Conservation (phyloP, 257 asterid genomes). For the Solanum tarapatanum region DNA sequence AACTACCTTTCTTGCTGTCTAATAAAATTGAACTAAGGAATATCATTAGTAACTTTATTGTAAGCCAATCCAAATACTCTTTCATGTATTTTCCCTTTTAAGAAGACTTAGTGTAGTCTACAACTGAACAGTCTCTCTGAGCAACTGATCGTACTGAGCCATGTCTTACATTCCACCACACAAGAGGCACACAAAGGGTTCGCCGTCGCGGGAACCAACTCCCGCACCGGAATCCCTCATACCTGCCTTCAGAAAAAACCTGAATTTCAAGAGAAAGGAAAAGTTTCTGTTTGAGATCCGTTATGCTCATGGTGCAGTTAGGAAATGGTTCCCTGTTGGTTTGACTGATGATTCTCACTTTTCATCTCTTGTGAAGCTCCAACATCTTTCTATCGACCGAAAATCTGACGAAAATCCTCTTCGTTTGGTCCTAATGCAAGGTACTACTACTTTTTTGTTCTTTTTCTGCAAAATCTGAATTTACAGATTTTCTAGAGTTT, state of each 20-base stretch:
- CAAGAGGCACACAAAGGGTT: slow-evolving; percentile 19
- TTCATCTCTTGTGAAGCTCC: slow-evolving; percentile 13
- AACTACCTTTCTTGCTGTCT: not conserved
- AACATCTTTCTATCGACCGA: slow-evolving; percentile 13
- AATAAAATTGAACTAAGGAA: no score
- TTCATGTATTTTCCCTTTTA: not conserved
- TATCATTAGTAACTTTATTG: not conserved
- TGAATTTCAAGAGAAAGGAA: not conserved
- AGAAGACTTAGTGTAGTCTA: not conserved
- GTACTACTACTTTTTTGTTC: not conserved
- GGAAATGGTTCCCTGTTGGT: slow-evolving; percentile 43
- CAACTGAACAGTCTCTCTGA: not conserved
- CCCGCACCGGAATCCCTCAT: slow-evolving; percentile 1
- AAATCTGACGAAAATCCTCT: slow-evolving; percentile 15
- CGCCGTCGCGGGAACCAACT: slow-evolving; percentile 16
- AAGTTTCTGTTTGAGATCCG: not conserved
- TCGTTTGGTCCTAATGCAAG: slow-evolving; percentile 10
- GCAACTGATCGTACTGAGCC: not conserved
- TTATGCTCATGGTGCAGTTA: slow-evolving; percentile 15
- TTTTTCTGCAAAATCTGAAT: not conserved
- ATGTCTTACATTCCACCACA: slow-evolving; percentile 47
- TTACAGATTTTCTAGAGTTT: no score
- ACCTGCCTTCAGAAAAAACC: not conserved
- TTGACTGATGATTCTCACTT: slow-evolving; percentile 16
- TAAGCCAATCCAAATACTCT: not conserved